These are phyloP conservation scores for Pyronema omphalodes DNA, from an alignment of 495 filamentous ascomycete species.

Conservation along the genomic window DNA sequence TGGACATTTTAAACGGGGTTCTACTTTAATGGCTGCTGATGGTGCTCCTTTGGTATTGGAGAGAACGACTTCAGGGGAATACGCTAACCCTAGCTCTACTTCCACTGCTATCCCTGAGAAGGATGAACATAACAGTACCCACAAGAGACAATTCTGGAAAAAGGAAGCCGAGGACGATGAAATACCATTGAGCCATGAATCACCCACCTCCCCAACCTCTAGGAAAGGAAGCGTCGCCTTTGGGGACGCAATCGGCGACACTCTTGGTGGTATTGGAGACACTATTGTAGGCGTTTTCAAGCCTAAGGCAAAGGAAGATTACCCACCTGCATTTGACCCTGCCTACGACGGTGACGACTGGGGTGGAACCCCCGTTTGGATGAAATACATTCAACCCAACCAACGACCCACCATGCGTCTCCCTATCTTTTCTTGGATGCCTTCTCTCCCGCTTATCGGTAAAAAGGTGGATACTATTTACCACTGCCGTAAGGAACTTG, in stretches of 20 bases:
- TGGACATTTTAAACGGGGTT: conserved; percentile 10
- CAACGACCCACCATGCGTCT: conserved; percentile 75
- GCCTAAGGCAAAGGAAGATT: conserved; percentile 35
- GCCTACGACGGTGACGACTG: conserved; percentile 44
- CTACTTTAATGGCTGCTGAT: conserved; percentile 10
- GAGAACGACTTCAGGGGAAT: neutral
- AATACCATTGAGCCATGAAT: conserved; percentile 13
- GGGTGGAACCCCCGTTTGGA: conserved; percentile 56
- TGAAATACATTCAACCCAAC: conserved; percentile 57
- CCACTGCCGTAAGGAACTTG: conserved; percentile 72
- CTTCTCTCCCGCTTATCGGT: conserved; percentile 58
- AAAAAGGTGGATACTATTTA: conserved; percentile 93
- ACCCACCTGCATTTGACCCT: conserved; percentile 51
- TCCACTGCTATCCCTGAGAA: neutral
- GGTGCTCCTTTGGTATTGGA: neutral
- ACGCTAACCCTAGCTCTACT: neutral
- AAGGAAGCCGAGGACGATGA: conserved; percentile 7
- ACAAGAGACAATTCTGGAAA: neutral
- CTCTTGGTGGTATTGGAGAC: neutral
- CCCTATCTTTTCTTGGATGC: conserved; percentile 71
- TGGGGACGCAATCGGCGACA: neutral
- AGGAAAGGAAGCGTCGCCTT: neutral
- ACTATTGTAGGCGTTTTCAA: conserved; percentile 7
- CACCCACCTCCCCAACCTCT: conserved; percentile 14
- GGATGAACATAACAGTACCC: neutral